Evolutionary conservation across 345 rosid species (phyloP), one percentile per base, ranked within the genome.

Genomic region (Boechera retrofracta): DNA sequence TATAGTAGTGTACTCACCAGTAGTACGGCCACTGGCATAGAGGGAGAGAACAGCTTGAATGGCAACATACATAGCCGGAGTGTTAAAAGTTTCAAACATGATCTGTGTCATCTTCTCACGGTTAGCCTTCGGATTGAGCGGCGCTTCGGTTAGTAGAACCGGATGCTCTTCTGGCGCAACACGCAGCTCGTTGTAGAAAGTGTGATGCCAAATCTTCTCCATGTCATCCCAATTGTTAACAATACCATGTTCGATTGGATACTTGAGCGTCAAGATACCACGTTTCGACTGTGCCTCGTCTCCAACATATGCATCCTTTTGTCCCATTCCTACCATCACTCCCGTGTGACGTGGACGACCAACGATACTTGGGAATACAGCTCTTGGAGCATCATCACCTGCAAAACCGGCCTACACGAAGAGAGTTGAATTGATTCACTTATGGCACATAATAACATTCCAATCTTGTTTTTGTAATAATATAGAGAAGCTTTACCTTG

Each of bases 261-360:
- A 88, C 26, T 88, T 88, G 65, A 88, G 86, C 41, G 87, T 88
- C 79, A 85, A 66, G 72, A 86, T 88, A 66, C 93, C 93, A 57
- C 92, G 86, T 82, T 88, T 86, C 9, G 92, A 88, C 70, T 88
- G 90, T 45, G 93, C 90, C 79, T 88, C 92, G 36, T 86, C 92
- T 69, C 89, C 91, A 59, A 84, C 89, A 35, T 84, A 86, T 18
- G 89, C 89, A 79, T 86, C 87, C 29, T 84, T 86, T 67, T 83
- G 88, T 54, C 90, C 90, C 90, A 87, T 87, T 26, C 90, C 90
- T 3, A 87, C 90, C 90, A 87, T 87, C 71, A 87, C 90, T 35
- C 88, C 90, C 2, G 90, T 87, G 82, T 87, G 87, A 38, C 88
- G 88, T 44, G 90, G 90, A 70, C 88, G 90, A 1, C 90, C 88